These are phyloP conservation scores for Nymphaea colorata DNA, from an alignment of 164 flowering plant species.

Conservation along the genomic window DNA sequence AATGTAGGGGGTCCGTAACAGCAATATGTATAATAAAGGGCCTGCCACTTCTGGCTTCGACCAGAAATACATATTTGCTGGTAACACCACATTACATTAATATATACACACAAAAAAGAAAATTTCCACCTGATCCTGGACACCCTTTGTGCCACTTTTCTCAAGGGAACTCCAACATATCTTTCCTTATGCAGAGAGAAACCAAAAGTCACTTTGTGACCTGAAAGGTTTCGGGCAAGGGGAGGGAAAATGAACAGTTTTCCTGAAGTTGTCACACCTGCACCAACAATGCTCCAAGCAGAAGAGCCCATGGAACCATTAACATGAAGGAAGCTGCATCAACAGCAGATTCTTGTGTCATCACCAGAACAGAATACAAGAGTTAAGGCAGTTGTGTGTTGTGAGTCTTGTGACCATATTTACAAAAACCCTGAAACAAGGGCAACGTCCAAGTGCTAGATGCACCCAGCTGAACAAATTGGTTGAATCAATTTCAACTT, in stretches of 20 bases:
- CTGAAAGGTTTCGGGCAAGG: neutral
- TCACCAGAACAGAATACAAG: conserved; percentile 15
- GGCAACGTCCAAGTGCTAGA: no score
- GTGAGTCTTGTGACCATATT: neutral
- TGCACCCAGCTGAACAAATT: no score
- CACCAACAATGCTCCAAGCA: neutral
- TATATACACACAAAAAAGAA: conserved; percentile 44
- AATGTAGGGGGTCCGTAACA: conserved; percentile 12
- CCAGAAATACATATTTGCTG: conserved; percentile 34
- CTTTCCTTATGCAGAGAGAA: neutral
- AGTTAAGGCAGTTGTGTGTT: neutral
- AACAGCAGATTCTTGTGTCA: conserved; percentile 3
- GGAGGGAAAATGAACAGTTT: neutral
- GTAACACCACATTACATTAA: conserved; percentile 15
- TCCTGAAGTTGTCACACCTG: neutral
- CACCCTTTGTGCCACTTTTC: conserved; percentile 15
- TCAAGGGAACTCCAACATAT: conserved; percentile 3
- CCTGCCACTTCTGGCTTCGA: conserved; percentile 73
- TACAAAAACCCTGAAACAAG: neutral
- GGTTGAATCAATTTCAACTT: no score
- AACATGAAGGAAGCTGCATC: conserved; percentile 6
- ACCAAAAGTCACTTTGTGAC: conserved; percentile 5
- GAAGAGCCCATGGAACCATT: neutral
- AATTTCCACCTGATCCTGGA: conserved; percentile 15
- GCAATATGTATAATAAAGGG: conserved; percentile 29